phyloP scores from a whole-genome alignment of 371 early-diverging fungal species.

The Fennellomyces sp. region DNA sequence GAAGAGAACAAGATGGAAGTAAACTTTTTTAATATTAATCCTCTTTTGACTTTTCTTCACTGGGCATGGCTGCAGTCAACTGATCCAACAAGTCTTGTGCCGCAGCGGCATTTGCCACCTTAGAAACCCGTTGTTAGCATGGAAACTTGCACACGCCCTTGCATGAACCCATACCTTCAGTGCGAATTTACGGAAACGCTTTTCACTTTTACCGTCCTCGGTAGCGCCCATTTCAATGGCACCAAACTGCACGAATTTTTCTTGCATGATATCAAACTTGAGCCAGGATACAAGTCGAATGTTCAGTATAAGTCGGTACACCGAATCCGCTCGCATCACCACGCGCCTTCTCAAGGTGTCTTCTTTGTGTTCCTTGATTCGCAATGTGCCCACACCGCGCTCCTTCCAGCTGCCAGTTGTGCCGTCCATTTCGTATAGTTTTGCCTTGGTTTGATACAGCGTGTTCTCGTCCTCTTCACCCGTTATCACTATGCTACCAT shows the following conservation, averaged over 20 bases:
- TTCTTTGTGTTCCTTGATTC: constrained; percentile 24
- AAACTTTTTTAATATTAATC: not conserved
- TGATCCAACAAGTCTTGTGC: not conserved
- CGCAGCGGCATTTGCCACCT: not conserved
- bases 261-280: constrained; percentile 56
- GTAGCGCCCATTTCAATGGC: constrained; percentile 41
- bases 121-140: too few species aligned
- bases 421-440: constrained; percentile 44
- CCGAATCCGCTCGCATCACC: constrained; percentile 68
- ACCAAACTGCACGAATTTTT: constrained; percentile 60
- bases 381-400: constrained; percentile 49
- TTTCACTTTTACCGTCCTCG: constrained; percentile 29
- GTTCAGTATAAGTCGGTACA: constrained; percentile 63
- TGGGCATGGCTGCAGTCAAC: not conserved
- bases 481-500: constrained; percentile 33
- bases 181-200: constrained; percentile 49
- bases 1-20: not conserved
- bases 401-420: constrained; percentile 44
- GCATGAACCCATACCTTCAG: constrained; percentile 34
- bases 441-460: constrained; percentile 47
- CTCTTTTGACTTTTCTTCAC: not conserved
- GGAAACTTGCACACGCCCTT: too few species aligned
- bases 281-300: constrained; percentile 54
- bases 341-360: constrained; percentile 34
- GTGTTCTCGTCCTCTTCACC: constrained; percentile 58